phyloP scores from a whole-genome alignment of 225 moss, liverwort and hornwort genomes.

The Polytrichum commune region DNA sequence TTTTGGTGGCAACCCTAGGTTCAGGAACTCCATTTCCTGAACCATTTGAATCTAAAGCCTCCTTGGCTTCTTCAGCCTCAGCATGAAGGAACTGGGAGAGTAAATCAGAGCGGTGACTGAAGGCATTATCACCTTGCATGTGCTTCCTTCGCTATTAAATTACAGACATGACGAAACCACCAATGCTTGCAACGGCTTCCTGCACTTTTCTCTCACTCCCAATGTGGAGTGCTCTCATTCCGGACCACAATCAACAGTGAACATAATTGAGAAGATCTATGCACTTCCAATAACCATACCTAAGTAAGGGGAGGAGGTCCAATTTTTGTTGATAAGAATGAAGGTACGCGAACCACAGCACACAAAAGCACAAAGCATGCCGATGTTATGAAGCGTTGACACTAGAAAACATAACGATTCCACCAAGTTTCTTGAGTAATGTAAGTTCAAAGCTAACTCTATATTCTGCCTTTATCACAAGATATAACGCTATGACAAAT shows the following conservation, averaged over 20 bases:
- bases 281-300: too few species aligned
- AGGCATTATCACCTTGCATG: not conserved
- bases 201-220: slow-evolving; percentile 15
- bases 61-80: slow-evolving; percentile 4
- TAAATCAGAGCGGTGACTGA: slow-evolving; percentile 12
- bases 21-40: not conserved
- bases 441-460: too few species aligned
- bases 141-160: slow-evolving; percentile 26
- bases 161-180: slow-evolving; percentile 22
- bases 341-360: too few species aligned
- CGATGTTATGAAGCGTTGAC: too few species aligned
- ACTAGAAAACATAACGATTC: too few species aligned
- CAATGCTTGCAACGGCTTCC: slow-evolving; percentile 19
- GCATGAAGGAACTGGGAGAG: slow-evolving; percentile 35
- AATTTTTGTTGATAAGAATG: too few species aligned
- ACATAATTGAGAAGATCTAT: too few species aligned
- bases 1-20: not conserved
- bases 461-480: too few species aligned
- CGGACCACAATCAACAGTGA: slow-evolving; percentile 5
- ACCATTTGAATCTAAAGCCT: not conserved
- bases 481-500: too few species aligned
- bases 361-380: too few species aligned
- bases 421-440: too few species aligned
- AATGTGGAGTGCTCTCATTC: slow-evolving; percentile 12
- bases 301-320: too few species aligned